Percentiles rank a stretch among this genome's conserved stretches.
These are phyloP conservation scores for Castanea sativa DNA, from an alignment of 306 rosid genomes.

Conservation along the genomic window DNA sequence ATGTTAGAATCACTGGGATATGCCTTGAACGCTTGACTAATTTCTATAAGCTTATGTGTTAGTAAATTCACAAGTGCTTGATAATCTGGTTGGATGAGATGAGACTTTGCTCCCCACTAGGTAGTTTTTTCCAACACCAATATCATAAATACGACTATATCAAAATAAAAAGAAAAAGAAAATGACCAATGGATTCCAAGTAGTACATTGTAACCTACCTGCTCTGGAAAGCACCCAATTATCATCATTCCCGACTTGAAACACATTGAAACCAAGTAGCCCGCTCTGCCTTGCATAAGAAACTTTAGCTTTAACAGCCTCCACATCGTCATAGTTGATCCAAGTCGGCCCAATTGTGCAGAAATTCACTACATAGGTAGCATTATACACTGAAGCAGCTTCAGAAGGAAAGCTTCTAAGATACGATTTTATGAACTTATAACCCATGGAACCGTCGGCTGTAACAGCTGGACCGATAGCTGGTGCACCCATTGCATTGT, in stretches of 20 bases:
- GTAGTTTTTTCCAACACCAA: too few species aligned
- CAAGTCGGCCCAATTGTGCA: slow-evolving; percentile 37
- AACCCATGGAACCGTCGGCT: slow-evolving; percentile 21
- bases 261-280: slow-evolving; percentile 49
- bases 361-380: slow-evolving; percentile 37
- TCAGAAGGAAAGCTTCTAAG: slow-evolving; percentile 30
- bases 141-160: neutral
- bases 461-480: slow-evolving; percentile 23
- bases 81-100: too few species aligned
- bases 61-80: too few species aligned
- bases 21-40: too few species aligned
- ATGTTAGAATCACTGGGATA: too few species aligned
- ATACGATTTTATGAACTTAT: slow-evolving; percentile 33
- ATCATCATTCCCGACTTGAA: slow-evolving; percentile 48
- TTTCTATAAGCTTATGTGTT: too few species aligned
- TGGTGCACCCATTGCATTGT: slow-evolving; percentile 6
- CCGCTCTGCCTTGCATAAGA: slow-evolving; percentile 48
- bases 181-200: neutral
- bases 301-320: slow-evolving; percentile 40
- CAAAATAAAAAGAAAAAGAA: neutral
- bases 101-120: too few species aligned
- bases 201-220: slow-evolving; percentile 13
- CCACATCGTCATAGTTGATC: slow-evolving; percentile 56
- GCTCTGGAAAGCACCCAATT: slow-evolving; percentile 52
- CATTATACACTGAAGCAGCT: slow-evolving; percentile 26